A percentile compares a stretch with the other conserved stretches of the same genome.
Evolutionary conservation across 2,329 filamentous ascomycete genomes (phyloP).

Genomic region (Thelonectria rubi): DNA sequence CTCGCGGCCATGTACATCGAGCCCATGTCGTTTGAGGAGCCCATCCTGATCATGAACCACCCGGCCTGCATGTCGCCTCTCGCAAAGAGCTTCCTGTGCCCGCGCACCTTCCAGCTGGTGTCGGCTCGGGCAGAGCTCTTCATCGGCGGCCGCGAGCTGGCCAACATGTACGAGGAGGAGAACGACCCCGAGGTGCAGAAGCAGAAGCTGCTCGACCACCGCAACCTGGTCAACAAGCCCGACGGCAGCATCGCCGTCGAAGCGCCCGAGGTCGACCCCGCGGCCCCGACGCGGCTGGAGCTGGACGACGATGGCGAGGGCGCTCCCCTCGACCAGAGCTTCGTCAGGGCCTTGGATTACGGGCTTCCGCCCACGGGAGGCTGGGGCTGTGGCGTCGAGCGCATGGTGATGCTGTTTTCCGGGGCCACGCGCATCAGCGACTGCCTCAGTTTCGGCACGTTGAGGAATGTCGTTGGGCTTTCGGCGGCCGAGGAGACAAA

Average conservation of each 20-base stretch:
- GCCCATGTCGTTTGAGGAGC: slow-evolving; percentile 70
- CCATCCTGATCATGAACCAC: slow-evolving; percentile 89
- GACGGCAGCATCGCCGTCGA: slow-evolving; percentile 47
- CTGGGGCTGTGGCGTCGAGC: slow-evolving; percentile 94
- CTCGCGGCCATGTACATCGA: slow-evolving; percentile 83
- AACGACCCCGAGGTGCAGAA: slow-evolving; percentile 90
- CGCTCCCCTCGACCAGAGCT: slow-evolving; percentile 76
- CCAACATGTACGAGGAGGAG: slow-evolving; percentile 98
- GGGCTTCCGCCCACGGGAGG: slow-evolving; percentile 95
- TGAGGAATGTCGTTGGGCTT: slow-evolving; percentile 72
- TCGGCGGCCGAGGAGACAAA: slow-evolving; percentile 49
- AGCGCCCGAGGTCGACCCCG: slow-evolving; percentile 20
- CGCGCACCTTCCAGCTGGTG: slow-evolving; percentile 73
- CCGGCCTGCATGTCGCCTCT: slow-evolving; percentile 92
- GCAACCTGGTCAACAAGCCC: slow-evolving; percentile 48
- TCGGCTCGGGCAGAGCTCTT: slow-evolving; percentile 89
- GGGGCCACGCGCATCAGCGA: slow-evolving; percentile 83
- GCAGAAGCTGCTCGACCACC: slow-evolving; percentile 76
- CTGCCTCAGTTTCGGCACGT: slow-evolving; percentile 86
- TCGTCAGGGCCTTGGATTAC: slow-evolving; percentile 84
- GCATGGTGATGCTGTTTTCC: slow-evolving; percentile 89
- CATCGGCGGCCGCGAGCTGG: slow-evolving; percentile 80
- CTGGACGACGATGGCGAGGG: slow-evolving; percentile 56
- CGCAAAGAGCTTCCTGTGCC: slow-evolving; percentile 83
- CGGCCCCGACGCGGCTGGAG: slow-evolving; percentile 51